Evolutionary conservation across 2,329 filamentous ascomycete genomes (phyloP).

Genomic region (Neofusicoccum umdonicola): DNA sequence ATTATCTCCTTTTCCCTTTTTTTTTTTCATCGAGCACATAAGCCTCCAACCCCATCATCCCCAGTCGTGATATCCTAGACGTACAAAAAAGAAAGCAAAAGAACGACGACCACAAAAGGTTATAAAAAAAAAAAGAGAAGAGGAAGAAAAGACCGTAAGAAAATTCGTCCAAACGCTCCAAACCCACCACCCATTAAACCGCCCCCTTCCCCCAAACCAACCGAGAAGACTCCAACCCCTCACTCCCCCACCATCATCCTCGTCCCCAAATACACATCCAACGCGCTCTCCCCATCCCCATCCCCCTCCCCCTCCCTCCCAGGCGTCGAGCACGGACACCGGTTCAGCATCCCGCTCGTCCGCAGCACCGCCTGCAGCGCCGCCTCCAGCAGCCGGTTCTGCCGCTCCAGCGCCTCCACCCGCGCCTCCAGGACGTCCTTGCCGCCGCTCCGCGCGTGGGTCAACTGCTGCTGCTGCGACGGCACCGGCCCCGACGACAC

Average conservation of each 20-base stretch:
- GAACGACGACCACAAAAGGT: neutral
- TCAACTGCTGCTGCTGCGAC: neutral
- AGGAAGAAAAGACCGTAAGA: neutral
- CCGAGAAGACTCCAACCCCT: neutral
- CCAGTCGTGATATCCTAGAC: neutral
- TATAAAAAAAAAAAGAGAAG: neutral
- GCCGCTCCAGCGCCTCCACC: slow-evolving; percentile 38
- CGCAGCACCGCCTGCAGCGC: slow-evolving; percentile 41
- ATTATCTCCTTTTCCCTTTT: no score
- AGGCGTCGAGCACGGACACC: slow-evolving; percentile 22
- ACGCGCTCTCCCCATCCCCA: slow-evolving; percentile 29
- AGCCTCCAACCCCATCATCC: neutral
- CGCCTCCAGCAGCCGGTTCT: slow-evolving; percentile 39
- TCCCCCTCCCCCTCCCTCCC: neutral
- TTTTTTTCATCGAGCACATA: no score
- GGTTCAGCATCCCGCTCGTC: slow-evolving; percentile 25
- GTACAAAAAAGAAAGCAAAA: neutral
- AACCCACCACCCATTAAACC: neutral
- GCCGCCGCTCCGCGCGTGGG: neutral
- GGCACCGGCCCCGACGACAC: neutral
- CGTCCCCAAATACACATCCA: slow-evolving; percentile 37
- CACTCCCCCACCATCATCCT: slow-evolving; percentile 1
- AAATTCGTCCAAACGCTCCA: neutral
- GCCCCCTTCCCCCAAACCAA: no score
- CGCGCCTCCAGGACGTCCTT: slow-evolving; percentile 19